Evolutionary conservation across 2,329 filamentous ascomycete species (phyloP), one percentile per base, ranked within the genome.

Genomic region (Volutella citrinella): DNA sequence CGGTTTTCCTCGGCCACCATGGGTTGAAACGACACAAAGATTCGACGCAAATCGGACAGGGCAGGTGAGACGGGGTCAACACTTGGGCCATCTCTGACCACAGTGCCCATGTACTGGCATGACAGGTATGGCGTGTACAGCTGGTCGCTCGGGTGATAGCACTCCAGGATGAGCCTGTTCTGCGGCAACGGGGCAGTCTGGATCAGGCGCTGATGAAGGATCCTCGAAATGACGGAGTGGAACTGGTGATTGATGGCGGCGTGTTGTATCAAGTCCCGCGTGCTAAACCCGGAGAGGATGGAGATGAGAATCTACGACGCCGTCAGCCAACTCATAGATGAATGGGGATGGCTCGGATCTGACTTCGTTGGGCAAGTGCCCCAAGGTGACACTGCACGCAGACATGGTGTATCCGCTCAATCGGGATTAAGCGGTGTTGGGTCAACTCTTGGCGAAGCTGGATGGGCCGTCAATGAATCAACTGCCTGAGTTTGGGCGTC

Each of bases 1-100:
- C 60, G 57, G 27, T 70, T 69, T 32, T 76, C 71, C 32, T 78
- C 72, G 24, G 74, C 69, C 36, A 72, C 66, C 26, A 79, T 69
- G 3, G 84, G 86, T 13, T 73, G 71, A 55, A 90, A 93, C 17
- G 79, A 75, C 6, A 82, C 81, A 62, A 89, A 91, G 27, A 88
- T 61, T 5, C 61, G 60, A 10, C 65, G 63, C 34, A 87, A 64
- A n/a, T 63, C 55, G 15, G 49, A 42, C 8, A 71, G 43, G 11
- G 44, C 29, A 7, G 38, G 48, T 8, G 24, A 27, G 7, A 36
- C 38, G 2, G 42, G 27, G 13, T 31, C 17, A 10, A 45, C 26
- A 9, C 30, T 15, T 5, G 33, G 38, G 0, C 41, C 44, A 4
- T 50, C 45, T 12, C 30, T 34, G 2, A 37, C 19, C 6, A 44